A percentile compares a stretch with the other conserved stretches of the same genome.
Conservation (phyloP, 2,329 filamentous ascomycete species). For the Trichoderma sp. region DNA sequence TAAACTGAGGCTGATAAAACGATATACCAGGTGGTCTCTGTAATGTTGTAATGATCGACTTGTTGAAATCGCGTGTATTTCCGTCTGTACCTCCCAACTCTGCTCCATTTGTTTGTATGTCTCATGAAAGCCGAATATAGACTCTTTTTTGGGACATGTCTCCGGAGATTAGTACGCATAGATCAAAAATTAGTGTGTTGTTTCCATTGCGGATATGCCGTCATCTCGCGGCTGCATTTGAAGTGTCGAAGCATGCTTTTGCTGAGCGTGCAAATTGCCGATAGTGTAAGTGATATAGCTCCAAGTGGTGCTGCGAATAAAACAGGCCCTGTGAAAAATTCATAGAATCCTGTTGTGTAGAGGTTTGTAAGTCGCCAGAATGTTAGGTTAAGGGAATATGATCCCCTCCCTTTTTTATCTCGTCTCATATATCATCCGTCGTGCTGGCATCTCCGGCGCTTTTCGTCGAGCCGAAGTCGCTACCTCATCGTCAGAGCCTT, state of each 20-base stretch:
- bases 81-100: background rate
- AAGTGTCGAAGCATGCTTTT: background rate
- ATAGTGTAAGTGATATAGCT: background rate
- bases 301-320: background rate
- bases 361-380: background rate
- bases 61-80: background rate
- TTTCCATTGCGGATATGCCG: background rate
- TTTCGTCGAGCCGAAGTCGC: constrained; percentile 23
- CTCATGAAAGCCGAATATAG: background rate
- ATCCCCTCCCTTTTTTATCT: background rate
- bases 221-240: background rate
- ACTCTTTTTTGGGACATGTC: background rate
- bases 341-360: background rate
- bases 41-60: background rate
- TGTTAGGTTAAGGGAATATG: background rate
- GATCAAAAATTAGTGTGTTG: background rate
- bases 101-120: background rate
- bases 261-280: background rate
- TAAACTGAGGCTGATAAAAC: background rate
- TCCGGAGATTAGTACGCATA: background rate
- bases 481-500: constrained; percentile 35
- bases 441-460: constrained; percentile 11
- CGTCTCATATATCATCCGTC: constrained; percentile 1
- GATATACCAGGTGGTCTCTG: background rate
- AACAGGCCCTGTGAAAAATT: background rate